These are phyloP conservation scores for Phascolomyces articulosus DNA, from an alignment of 371 early-diverging fungal species.

Conservation along the genomic window DNA sequence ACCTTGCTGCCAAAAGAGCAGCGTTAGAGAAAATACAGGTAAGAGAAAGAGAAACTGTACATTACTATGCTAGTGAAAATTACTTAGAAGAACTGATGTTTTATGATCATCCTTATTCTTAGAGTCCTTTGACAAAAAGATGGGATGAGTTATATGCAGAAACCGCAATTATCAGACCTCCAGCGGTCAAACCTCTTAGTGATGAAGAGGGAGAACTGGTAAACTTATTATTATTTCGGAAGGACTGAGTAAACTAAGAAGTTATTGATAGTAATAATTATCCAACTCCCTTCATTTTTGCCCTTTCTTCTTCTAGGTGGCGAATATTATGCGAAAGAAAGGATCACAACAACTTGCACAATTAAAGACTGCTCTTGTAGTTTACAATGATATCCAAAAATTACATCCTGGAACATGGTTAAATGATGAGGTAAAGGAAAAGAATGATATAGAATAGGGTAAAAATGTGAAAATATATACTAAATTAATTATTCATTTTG, in stretches of 20 bases:
- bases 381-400: conserved; percentile 69
- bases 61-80: background rate
- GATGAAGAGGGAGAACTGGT: background rate
- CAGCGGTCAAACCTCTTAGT: background rate
- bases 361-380: conserved; percentile 63
- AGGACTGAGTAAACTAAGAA: too few species aligned
- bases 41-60: background rate
- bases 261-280: background rate
- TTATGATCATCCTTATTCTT: background rate
- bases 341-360: conserved; percentile 44
- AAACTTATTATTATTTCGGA: too few species aligned
- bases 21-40: background rate
- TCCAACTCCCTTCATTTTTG: too few species aligned
- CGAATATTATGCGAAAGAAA: conserved; percentile 31
- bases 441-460: too few species aligned
- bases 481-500: too few species aligned
- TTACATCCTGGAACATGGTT: conserved; percentile 83
- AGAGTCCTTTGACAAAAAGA: background rate
- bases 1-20: background rate
- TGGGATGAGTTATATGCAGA: conserved; percentile 5
- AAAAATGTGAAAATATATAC: too few species aligned
- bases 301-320: conserved; percentile 26
- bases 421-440: conserved; percentile 86
- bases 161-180: background rate
- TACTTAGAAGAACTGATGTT: too few species aligned